A percentile compares a stretch with the other conserved stretches of the same genome.
These are phyloP conservation scores for Kuraishia cidri DNA, from an alignment of 805 yeast genomes.

Conservation along the genomic window DNA sequence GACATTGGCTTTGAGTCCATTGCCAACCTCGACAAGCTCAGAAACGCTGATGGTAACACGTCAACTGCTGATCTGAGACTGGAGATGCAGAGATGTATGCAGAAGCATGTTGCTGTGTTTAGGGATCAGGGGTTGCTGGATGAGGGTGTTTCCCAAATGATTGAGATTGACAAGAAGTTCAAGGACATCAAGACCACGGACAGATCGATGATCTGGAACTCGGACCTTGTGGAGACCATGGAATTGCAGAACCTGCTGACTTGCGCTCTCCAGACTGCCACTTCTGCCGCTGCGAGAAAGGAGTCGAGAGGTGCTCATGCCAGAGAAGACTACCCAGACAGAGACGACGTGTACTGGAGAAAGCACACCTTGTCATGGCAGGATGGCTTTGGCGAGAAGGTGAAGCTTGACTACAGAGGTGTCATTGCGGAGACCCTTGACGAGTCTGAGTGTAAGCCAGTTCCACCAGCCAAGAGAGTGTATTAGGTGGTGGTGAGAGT, in stretches of 20 bases:
- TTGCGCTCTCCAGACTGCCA: conserved; percentile 94
- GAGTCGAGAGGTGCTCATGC: conserved; percentile 99
- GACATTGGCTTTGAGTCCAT: conserved; percentile 87
- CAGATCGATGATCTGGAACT: conserved; percentile 98
- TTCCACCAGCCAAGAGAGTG: conserved; percentile 95
- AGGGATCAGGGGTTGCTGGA: conserved; percentile 89
- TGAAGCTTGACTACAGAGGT: conserved; percentile 73
- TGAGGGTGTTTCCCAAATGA: conserved; percentile 79
- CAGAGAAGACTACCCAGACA: conserved; percentile 92
- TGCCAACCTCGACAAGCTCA: conserved; percentile 79
- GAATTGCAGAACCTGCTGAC: conserved; percentile 95
- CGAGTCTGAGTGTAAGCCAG: conserved; percentile 86
- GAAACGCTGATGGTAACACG: conserved; percentile 77
- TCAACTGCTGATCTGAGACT: conserved; percentile 85
- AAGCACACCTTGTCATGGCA: conserved; percentile 96
- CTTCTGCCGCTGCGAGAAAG: conserved; percentile 86
- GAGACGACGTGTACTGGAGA: conserved; percentile 97
- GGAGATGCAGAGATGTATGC: conserved; percentile 95
- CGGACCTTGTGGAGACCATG: conserved; percentile 91
- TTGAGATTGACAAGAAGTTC: conserved; percentile 66
- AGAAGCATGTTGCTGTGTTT: conserved; percentile 93
- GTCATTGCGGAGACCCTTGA: conserved; percentile 83
- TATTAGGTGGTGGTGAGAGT: conserved; percentile 52
- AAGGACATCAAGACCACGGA: conserved; percentile 79
- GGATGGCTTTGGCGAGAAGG: conserved; percentile 56